A percentile compares a stretch with the other conserved stretches of the same genome.
phyloP scores from a whole-genome alignment of 1,139 yeast species.

The Suhomyces guaymorum region DNA sequence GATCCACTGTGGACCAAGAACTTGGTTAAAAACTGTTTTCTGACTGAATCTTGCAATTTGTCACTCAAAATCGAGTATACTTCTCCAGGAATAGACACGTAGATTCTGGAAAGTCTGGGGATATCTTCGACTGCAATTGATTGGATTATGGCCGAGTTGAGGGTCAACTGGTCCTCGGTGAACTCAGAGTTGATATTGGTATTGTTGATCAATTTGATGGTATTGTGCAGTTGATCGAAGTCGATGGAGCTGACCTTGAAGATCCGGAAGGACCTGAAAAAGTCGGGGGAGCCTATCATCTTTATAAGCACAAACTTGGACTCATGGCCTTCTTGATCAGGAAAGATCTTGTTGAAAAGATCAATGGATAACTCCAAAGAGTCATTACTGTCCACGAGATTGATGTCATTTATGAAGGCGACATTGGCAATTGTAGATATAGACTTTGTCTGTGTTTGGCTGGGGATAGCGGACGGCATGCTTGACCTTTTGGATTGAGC shows the following conservation, averaged over 20 bases:
- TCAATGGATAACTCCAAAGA: conserved; percentile 37
- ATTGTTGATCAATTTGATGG: conserved; percentile 42
- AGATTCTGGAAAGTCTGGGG: conserved; percentile 33
- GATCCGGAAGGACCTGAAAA: conserved; percentile 36
- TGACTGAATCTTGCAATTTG: conserved; percentile 27
- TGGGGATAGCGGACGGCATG: conserved; percentile 20
- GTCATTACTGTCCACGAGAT: conserved; percentile 26
- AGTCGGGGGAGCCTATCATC: conserved; percentile 48
- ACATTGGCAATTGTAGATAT: conserved; percentile 32
- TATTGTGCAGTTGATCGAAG: conserved; percentile 19
- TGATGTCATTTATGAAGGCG: conserved; percentile 35
- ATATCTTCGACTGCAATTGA: conserved; percentile 29
- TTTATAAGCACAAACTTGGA: conserved; percentile 34
- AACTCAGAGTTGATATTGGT: conserved; percentile 29
- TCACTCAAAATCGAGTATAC: conserved; percentile 41
- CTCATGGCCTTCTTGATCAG: conserved; percentile 19
- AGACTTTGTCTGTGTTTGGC: conserved; percentile 13
- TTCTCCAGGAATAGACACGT: conserved; percentile 46
- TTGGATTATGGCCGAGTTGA: conserved; percentile 35
- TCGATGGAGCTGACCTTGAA: conserved; percentile 38
- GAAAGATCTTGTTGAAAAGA: conserved; percentile 36
- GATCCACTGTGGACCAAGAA: conserved; percentile 32
- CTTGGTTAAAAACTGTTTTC: conserved; percentile 29
- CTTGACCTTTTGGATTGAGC: not conserved
- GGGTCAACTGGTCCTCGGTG: conserved; percentile 32